Conservation (phyloP, 176 grass and related monocot genomes). For the Lolium multiflorum region DNA sequence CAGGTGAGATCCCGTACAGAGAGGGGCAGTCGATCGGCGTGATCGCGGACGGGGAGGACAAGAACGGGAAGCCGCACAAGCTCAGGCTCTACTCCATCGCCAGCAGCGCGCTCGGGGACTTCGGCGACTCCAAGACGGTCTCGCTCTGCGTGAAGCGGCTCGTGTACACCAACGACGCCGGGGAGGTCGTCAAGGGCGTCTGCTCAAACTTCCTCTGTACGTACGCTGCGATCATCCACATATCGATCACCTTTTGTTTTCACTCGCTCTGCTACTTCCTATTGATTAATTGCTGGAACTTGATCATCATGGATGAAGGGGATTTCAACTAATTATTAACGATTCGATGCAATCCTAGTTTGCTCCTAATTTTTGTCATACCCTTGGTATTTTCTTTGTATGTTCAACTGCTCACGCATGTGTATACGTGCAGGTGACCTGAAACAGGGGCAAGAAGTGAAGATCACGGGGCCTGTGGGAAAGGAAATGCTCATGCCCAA, state of each 20-base stretch:
- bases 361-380: background rate
- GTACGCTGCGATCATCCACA: background rate
- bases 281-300: no score
- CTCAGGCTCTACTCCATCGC: slow-evolving; percentile 91
- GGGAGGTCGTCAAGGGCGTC: slow-evolving; percentile 96
- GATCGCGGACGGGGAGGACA: slow-evolving; percentile 82
- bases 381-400: no score
- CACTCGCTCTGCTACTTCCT: no score
- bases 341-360: background rate
- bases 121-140: slow-evolving; percentile 86
- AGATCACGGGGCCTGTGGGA: slow-evolving; percentile 85
- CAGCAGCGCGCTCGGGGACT: slow-evolving; percentile 90
- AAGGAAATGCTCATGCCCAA: slow-evolving; percentile 99
- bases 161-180: slow-evolving; percentile 89
- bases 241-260: no score
- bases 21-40: slow-evolving; percentile 93
- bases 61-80: slow-evolving; percentile 97
- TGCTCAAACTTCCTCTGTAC: slow-evolving; percentile 95
- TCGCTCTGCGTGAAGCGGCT: slow-evolving; percentile 96
- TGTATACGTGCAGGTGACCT: slow-evolving; percentile 64
- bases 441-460: slow-evolving; percentile 69
- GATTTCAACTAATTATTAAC: background rate
- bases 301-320: background rate
- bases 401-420: background rate
- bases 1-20: slow-evolving; percentile 80